Percentiles rank a stretch among this genome's conserved stretches.
Evolutionary conservation across 192 early-diverging fungal species (phyloP).

Genomic region (Gigaspora rosea): DNA sequence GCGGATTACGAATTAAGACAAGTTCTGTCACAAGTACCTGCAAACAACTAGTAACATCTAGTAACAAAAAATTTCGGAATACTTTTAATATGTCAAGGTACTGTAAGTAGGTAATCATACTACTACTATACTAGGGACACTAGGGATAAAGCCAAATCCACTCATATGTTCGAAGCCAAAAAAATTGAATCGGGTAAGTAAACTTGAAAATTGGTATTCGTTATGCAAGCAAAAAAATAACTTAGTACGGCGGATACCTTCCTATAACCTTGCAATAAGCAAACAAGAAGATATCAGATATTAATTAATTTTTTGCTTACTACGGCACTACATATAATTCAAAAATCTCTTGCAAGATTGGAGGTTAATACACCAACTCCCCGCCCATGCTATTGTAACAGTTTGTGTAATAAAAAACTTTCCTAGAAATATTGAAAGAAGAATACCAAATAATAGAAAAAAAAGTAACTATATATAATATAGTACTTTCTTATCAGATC

Average conservation of each 20-base stretch:
- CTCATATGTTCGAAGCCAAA: neutral
- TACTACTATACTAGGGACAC: too few relatives aligned
- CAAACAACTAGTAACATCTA: too few relatives aligned
- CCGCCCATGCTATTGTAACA: neutral
- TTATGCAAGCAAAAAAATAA: too few relatives aligned
- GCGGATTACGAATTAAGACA: too few relatives aligned
- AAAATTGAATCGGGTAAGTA: slow-evolving; percentile 25
- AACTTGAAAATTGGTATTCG: slow-evolving; percentile 18
- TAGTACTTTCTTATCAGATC: neutral
- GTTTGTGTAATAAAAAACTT: slow-evolving; percentile 17
- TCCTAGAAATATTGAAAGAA: slow-evolving; percentile 14
- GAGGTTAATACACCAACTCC: neutral
- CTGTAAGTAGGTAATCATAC: too few relatives aligned
- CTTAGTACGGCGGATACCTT: too few relatives aligned
- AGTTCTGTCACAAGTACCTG: too few relatives aligned
- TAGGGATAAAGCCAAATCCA: too few relatives aligned
- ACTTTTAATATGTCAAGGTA: too few relatives aligned
- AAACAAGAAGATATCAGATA: slow-evolving; percentile 22
- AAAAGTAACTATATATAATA: slow-evolving; percentile 16
- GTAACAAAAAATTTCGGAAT: too few relatives aligned
- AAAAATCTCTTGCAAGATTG: slow-evolving; percentile 25
- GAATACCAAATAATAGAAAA: slow-evolving; percentile 19
- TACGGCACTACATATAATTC: slow-evolving; percentile 14
- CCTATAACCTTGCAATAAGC: neutral
- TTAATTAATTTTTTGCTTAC: slow-evolving; percentile 20